phyloP scores from a whole-genome alignment of 1,284 basidiomycete species.

The Ganoderma meredithae region DNA sequence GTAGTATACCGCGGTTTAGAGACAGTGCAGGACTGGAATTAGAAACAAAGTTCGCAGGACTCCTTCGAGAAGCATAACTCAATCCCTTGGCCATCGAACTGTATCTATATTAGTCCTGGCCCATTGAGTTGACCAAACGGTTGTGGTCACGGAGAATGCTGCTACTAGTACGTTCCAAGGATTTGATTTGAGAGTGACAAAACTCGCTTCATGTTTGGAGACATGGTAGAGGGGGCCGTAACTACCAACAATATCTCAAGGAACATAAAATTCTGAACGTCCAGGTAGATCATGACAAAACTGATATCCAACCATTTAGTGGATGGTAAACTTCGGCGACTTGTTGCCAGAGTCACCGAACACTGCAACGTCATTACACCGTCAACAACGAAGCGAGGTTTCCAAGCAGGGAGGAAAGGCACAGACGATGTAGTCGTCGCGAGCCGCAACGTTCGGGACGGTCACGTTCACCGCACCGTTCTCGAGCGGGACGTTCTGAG shows the following conservation, averaged over 20 bases:
- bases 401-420: slow-evolving; percentile 30
- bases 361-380: slow-evolving; percentile 33
- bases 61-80: background rate
- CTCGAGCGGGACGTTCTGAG: slow-evolving; percentile 42
- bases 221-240: background rate
- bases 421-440: slow-evolving; percentile 48
- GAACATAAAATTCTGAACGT: too few species aligned
- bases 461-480: slow-evolving; percentile 43
- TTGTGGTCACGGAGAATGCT: too few species aligned
- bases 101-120: background rate
- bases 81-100: background rate
- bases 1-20: background rate
- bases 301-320: background rate
- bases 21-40: background rate
- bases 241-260: background rate
- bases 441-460: slow-evolving; percentile 42
- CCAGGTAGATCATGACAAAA: background rate
- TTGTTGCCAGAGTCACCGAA: slow-evolving; percentile 47
- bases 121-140: background rate
- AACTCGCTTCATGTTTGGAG: background rate
- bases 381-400: background rate
- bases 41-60: background rate
- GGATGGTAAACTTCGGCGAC: slow-evolving; percentile 44
- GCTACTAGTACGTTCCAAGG: too few species aligned
- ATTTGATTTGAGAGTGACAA: too few species aligned